Conservation (phyloP, 805 yeast genomes). For the Lipomyces yamadae region DNA sequence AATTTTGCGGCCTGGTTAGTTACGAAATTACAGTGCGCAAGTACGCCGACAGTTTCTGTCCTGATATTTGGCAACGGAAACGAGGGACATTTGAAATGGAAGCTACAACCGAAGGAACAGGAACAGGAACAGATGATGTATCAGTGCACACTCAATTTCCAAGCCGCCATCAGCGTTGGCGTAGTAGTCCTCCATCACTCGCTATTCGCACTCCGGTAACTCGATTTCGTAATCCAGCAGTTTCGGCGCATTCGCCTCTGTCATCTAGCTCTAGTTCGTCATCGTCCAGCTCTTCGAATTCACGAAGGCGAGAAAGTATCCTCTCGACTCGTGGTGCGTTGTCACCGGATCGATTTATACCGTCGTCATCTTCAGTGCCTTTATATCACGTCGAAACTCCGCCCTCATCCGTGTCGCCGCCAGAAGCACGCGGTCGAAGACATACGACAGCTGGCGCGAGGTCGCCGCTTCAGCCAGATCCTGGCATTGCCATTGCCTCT, state of each 20-base stretch:
- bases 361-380: constrained; percentile 30
- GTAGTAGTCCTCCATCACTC: constrained; percentile 6
- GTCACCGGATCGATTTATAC: constrained; percentile 36
- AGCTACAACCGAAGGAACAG: neutral
- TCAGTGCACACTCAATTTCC: neutral
- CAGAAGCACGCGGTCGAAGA: neutral
- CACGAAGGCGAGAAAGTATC: constrained; percentile 21
- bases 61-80: neutral
- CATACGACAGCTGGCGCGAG: neutral
- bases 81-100: neutral
- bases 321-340: constrained; percentile 27
- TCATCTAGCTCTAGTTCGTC: constrained; percentile 16
- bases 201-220: constrained; percentile 5
- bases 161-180: constrained; percentile 1
- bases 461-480: constrained; percentile 5
- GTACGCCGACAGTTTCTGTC: neutral
- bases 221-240: neutral
- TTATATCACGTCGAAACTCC: constrained; percentile 32
- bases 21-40: neutral
- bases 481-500: constrained; percentile 18
- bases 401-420: constrained; percentile 16
- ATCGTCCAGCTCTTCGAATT: neutral
- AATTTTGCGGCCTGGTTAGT: neutral
- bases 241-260: neutral
- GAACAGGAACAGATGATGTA: neutral